Conservation (phyloP, 2,329 filamentous ascomycete genomes). For the Xylariaceae sp. region DNA sequence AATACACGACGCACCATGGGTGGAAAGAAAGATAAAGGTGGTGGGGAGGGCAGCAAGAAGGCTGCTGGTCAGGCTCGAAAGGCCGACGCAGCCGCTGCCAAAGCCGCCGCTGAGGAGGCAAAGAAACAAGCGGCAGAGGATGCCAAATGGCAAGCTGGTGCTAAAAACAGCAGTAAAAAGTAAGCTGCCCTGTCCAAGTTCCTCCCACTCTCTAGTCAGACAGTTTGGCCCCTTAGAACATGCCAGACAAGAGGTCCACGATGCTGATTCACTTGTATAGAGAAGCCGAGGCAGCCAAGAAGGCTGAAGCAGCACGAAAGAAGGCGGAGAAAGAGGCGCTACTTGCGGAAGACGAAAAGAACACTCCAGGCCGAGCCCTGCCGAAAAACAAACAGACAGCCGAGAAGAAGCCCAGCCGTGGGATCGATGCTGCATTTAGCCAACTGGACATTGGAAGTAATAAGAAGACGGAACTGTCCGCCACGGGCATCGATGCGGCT, state of each 20-base stretch:
- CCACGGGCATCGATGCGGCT: slow-evolving; percentile 86
- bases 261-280: slow-evolving; percentile 39
- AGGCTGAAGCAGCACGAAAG: slow-evolving; percentile 74
- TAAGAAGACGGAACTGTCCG: slow-evolving; percentile 61
- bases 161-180: slow-evolving; percentile 86
- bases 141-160: slow-evolving; percentile 75
- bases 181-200: slow-evolving; percentile 39
- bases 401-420: slow-evolving; percentile 52
- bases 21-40: slow-evolving; percentile 68
- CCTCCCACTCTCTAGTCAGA: not conserved
- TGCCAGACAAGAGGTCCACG: not conserved
- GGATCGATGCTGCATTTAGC: slow-evolving; percentile 40
- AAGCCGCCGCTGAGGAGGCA: slow-evolving; percentile 65
- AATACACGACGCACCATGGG: slow-evolving; percentile 47
- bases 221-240: not conserved
- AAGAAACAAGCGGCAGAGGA: slow-evolving; percentile 64
- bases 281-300: slow-evolving; percentile 78
- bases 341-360: slow-evolving; percentile 75
- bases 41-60: slow-evolving; percentile 85
- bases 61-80: slow-evolving; percentile 85
- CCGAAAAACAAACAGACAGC: slow-evolving; percentile 66
- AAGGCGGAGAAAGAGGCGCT: slow-evolving; percentile 89
- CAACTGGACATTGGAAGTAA: slow-evolving; percentile 49
- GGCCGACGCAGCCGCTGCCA: slow-evolving; percentile 77
- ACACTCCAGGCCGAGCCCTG: slow-evolving; percentile 48